Conservation (phyloP, 208 protist species). For the Leishmania braziliensis region DNA sequence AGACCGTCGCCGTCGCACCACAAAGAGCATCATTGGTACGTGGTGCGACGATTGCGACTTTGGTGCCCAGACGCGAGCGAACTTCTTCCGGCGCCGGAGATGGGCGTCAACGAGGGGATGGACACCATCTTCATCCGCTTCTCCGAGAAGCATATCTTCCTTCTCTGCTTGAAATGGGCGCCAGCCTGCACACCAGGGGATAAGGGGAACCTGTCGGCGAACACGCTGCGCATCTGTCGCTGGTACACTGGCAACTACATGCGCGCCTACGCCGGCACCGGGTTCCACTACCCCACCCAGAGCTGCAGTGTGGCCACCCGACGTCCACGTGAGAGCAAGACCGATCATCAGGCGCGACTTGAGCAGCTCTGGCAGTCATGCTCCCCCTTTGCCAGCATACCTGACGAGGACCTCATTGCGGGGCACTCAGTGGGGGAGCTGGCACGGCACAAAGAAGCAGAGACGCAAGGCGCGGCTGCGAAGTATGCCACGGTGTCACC, state of each 20-base stretch:
- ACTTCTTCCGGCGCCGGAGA: constrained; percentile 11
- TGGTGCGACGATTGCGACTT: constrained; percentile 23
- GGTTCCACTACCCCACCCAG: constrained; percentile 32
- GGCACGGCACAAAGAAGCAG: constrained; percentile 22
- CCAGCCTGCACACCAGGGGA: constrained; percentile 1
- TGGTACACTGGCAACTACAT: constrained; percentile 34
- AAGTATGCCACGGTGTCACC: neutral
- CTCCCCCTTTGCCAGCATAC: constrained; percentile 21
- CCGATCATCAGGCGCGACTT: constrained; percentile 23
- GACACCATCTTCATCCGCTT: constrained; percentile 29
- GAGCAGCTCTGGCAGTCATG: constrained; percentile 26
- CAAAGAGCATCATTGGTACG: constrained; percentile 39
- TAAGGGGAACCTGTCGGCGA: neutral
- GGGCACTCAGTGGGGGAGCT: constrained; percentile 28
- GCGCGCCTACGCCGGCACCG: constrained; percentile 26
- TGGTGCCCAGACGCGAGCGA: constrained; percentile 27
- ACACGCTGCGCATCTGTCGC: constrained; percentile 23
- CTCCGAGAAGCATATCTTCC: constrained; percentile 24
- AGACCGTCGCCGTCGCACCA: constrained; percentile 19
- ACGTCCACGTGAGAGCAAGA: constrained; percentile 17
- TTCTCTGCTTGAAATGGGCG: constrained; percentile 26
- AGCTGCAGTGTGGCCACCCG: constrained; percentile 35
- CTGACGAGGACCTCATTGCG: constrained; percentile 41
- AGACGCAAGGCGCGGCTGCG: neutral
- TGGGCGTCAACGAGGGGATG: constrained; percentile 32